Evolutionary conservation across 495 filamentous ascomycete genomes (phyloP).

Genomic region (Neurospora pannonica): DNA sequence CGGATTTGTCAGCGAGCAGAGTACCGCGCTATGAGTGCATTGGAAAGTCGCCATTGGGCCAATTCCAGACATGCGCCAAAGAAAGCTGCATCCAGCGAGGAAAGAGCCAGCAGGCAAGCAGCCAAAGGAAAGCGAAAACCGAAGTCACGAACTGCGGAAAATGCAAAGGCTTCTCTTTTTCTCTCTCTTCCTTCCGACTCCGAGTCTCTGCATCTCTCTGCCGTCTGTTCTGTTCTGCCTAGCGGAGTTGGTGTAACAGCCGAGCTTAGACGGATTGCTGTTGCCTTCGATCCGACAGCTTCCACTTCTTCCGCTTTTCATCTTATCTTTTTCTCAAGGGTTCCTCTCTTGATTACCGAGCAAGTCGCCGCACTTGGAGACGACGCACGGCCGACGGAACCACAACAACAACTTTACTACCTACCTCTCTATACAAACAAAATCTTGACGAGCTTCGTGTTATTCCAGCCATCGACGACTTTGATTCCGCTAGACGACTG

Average conservation of each 20-base stretch:
- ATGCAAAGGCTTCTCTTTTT: background rate
- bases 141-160: background rate
- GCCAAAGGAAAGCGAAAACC: background rate
- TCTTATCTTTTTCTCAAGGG: background rate
- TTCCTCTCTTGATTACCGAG: background rate
- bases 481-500: background rate
- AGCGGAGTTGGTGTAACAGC: background rate
- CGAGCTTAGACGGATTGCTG: background rate
- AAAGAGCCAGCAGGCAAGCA: background rate
- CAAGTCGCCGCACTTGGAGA: background rate
- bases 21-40: background rate
- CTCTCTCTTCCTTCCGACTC: background rate
- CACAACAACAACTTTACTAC: background rate
- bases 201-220: background rate
- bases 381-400: background rate
- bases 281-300: background rate
- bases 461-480: background rate
- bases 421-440: background rate
- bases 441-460: background rate
- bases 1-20: background rate
- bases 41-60: background rate
- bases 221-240: background rate
- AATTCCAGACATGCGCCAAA: conserved; percentile 2
- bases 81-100: conserved; percentile 3
- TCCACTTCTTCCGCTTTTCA: background rate